Percentiles rank a stretch among this genome's conserved stretches.
Conservation (phyloP, 257 asterid species). For the Vinca minor region DNA sequence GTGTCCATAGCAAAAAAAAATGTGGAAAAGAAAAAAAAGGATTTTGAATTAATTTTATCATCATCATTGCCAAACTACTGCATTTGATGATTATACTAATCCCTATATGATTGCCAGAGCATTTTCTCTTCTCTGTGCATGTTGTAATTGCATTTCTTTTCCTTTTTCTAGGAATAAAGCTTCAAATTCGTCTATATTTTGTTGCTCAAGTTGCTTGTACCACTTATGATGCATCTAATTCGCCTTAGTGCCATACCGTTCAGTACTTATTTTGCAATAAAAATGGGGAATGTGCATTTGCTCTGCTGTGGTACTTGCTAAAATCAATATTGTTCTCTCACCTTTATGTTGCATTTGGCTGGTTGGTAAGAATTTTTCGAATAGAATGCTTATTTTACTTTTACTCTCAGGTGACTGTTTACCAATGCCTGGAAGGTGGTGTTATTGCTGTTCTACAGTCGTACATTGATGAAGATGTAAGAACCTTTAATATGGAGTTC, state of each 20-base stretch:
- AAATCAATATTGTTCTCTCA: not conserved
- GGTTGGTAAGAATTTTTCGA: not conserved
- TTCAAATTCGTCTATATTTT: no score
- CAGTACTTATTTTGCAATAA: not conserved
- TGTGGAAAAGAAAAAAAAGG: no score
- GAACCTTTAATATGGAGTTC: constrained; percentile 16
- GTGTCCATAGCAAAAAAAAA: no score
- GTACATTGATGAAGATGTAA: constrained; percentile 93
- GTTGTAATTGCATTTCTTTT: not conserved
- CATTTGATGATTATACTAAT: not conserved
- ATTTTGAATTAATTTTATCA: no score
- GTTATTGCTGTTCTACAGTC: constrained; percentile 94
- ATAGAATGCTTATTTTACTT: not conserved
- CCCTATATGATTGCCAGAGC: not conserved
- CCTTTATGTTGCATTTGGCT: not conserved
- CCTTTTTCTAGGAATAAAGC: not conserved
- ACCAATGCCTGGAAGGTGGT: constrained; percentile 81
- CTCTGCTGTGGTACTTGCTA: not conserved
- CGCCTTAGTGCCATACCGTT: not conserved
- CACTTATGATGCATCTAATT: not conserved
- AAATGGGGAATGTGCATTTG: not conserved
- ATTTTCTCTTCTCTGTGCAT: not conserved
- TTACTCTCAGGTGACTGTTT: constrained; percentile 73
- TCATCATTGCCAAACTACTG: not conserved
- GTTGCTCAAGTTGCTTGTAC: not conserved